Conservation (phyloP, 805 yeast genomes). For the Gaillardinia entomophila region DNA sequence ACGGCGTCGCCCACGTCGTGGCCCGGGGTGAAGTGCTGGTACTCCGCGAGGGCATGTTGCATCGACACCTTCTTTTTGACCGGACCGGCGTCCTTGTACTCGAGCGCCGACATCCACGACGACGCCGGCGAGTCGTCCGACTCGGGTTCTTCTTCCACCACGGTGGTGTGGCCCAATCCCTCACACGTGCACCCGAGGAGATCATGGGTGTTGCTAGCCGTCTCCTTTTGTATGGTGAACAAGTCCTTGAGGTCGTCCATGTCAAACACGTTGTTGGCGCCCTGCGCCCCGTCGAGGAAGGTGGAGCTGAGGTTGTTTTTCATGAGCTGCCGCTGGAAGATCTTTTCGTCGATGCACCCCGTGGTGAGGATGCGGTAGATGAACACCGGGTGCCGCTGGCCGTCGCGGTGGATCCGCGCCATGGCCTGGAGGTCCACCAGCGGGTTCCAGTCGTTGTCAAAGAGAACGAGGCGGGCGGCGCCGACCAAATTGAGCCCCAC, state of each 20-base stretch:
- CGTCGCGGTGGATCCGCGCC: constrained; percentile 94
- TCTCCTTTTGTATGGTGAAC: constrained; percentile 50
- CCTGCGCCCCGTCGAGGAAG: constrained; percentile 42
- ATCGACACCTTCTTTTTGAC: constrained; percentile 37
- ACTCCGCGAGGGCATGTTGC: constrained; percentile 55
- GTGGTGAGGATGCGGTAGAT: constrained; percentile 81
- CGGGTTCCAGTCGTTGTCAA: constrained; percentile 98
- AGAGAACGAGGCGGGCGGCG: constrained; percentile 76
- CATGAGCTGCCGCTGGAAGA: constrained; percentile 84
- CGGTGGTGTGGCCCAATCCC: constrained; percentile 44
- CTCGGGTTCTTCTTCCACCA: constrained; percentile 6
- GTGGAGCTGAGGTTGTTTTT: constrained; percentile 74
- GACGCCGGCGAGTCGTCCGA: neutral
- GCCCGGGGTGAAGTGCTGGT: constrained; percentile 60
- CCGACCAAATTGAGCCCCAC: constrained; percentile 87
- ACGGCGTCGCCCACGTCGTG: constrained; percentile 24
- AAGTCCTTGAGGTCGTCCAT: constrained; percentile 65
- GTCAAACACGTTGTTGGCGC: constrained; percentile 60
- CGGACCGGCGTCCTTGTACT: constrained; percentile 25
- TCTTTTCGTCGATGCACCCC: constrained; percentile 92
- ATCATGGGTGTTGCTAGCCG: constrained; percentile 71
- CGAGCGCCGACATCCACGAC: constrained; percentile 55
- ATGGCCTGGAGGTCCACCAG: constrained; percentile 88
- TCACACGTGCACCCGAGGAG: constrained; percentile 58
- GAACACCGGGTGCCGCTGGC: constrained; percentile 72